These are phyloP conservation scores for Leccinellum luteum DNA, from an alignment of 768 basidiomycete genomes.

Conservation along the genomic window DNA sequence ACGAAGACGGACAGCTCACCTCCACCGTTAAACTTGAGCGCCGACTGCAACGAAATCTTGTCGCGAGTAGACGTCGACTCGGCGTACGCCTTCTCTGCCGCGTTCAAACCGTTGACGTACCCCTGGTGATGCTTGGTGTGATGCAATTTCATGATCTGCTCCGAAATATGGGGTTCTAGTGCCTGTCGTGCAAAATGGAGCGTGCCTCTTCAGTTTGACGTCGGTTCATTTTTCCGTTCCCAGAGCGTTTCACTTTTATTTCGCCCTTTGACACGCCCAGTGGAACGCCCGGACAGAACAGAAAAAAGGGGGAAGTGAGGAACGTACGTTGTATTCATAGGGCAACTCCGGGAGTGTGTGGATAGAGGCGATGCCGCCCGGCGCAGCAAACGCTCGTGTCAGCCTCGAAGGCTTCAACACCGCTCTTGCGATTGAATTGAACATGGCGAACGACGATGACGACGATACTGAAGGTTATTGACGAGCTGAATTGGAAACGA, in stretches of 20 bases:
- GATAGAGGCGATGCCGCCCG: conserved; percentile 41
- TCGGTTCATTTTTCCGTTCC: neutral
- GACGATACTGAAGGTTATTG: neutral
- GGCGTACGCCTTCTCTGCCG: conserved; percentile 82
- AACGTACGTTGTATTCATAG: conserved; percentile 71
- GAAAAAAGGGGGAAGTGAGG: neutral
- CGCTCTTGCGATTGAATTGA: conserved; percentile 43
- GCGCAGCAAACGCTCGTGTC: conserved; percentile 44
- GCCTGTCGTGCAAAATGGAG: conserved; percentile 44
- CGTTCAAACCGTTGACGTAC: conserved; percentile 93
- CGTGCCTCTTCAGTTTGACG: neutral
- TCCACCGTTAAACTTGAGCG: conserved; percentile 98
- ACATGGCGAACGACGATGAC: conserved; percentile 35
- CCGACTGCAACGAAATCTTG: conserved; percentile 81
- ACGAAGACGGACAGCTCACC: conserved; percentile 40
- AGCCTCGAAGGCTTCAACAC: conserved; percentile 40
- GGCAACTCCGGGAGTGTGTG: conserved; percentile 81
- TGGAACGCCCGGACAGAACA: neutral
- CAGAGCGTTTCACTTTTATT: neutral
- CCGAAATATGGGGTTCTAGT: conserved; percentile 88
- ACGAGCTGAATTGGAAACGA: neutral
- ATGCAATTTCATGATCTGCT: conserved; percentile 92
- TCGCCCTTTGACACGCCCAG: neutral
- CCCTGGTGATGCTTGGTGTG: conserved; percentile 90
- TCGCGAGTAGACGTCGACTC: conserved; percentile 65